Conservation (phyloP, 208 protist genomes). For the Leishmania arabica region DNA sequence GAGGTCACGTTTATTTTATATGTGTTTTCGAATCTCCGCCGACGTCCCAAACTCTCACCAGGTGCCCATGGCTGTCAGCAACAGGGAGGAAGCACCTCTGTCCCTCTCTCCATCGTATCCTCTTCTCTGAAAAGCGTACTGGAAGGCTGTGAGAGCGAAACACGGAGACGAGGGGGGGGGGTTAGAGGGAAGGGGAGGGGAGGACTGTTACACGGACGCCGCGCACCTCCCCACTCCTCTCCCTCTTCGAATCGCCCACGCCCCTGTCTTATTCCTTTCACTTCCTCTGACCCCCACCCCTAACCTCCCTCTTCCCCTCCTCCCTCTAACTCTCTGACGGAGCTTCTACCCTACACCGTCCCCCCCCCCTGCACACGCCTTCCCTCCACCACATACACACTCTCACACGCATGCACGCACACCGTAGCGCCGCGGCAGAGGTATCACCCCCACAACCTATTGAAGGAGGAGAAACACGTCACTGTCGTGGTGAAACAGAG, state of each 20-base stretch:
- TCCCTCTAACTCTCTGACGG: not conserved
- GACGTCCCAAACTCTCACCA: not conserved
- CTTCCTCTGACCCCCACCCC: not conserved
- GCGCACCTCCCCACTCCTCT: not conserved
- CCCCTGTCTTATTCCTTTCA: not conserved
- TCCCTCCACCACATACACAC: not conserved
- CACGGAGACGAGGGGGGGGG: not conserved
- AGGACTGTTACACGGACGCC: not conserved
- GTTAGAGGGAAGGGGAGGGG: not conserved
- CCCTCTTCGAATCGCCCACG: not conserved
- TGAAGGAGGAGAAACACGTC: not conserved
- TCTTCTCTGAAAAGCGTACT: not conserved
- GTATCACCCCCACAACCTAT: not conserved
- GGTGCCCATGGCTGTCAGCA: not conserved
- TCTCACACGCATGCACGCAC: not conserved
- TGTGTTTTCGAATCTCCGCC: not conserved
- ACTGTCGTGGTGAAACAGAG: not conserved
- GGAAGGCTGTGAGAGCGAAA: not conserved
- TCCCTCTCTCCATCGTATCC: not conserved
- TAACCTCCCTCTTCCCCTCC: not conserved
- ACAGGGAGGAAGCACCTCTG: not conserved
- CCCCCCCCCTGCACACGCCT: not conserved
- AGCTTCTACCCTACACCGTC: not conserved
- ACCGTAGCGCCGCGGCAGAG: not conserved
- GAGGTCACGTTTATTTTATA: not conserved